Evolutionary conservation across 2,329 filamentous ascomycete species (phyloP).

Genomic region (Cercospora citrullina): DNA sequence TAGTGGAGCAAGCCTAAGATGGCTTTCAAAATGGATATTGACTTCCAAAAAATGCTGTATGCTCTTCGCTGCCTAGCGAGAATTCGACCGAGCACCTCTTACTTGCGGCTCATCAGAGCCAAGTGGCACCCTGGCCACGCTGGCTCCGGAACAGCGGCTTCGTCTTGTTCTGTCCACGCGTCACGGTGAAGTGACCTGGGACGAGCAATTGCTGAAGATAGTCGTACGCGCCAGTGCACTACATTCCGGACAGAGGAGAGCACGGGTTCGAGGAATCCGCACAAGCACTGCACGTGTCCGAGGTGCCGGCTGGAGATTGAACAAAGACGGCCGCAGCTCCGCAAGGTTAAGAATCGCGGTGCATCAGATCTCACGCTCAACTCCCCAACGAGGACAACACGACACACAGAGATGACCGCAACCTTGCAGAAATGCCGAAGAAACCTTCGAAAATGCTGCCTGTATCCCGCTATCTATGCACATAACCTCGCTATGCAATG

Average conservation of each 20-base stretch:
- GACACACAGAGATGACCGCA: too few relatives aligned
- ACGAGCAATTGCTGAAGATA: background rate
- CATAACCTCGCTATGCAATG: background rate
- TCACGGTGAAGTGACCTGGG: background rate
- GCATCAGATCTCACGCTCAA: background rate
- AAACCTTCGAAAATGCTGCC: background rate
- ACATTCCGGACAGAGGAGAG: too few relatives aligned
- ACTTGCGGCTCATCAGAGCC: background rate
- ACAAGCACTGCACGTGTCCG: too few relatives aligned
- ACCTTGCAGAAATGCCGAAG: background rate
- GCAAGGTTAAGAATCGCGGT: background rate
- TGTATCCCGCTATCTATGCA: background rate
- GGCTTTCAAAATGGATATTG: background rate
- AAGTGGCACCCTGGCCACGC: background rate
- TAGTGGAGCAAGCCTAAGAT: background rate
- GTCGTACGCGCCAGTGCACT: too few relatives aligned
- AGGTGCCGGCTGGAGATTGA: too few relatives aligned
- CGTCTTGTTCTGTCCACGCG: background rate
- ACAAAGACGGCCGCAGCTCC: background rate
- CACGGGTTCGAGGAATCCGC: too few relatives aligned
- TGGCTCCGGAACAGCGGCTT: background rate
- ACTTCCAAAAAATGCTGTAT: background rate
- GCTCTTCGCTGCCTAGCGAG: background rate
- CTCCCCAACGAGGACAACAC: too few relatives aligned
- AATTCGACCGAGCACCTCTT: too few relatives aligned